phyloP scores from a whole-genome alignment of 257 asterid genomes.

The Thymus mandschuricus region DNA sequence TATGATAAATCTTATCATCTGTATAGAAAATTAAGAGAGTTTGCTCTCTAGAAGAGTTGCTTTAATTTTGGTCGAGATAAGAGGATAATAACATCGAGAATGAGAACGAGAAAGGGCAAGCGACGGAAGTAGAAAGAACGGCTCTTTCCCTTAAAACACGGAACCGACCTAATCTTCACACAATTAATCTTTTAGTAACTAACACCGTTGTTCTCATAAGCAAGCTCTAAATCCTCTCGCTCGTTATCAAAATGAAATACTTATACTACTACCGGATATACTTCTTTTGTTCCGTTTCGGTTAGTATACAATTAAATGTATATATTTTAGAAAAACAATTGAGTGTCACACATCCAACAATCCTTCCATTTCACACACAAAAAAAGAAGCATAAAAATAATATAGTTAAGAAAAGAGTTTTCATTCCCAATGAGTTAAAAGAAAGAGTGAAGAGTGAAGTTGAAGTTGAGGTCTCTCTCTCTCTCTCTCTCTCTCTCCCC shows the following conservation, averaged over 20 bases:
- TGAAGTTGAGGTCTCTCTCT: constrained; percentile 10
- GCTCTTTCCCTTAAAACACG: not conserved
- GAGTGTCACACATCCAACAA: not conserved
- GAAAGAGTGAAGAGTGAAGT: constrained; percentile 29
- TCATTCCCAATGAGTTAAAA: constrained; percentile 25
- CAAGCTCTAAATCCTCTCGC: too few relatives aligned
- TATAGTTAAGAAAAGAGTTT: not conserved
- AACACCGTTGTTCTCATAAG: too few relatives aligned
- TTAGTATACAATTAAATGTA: not conserved
- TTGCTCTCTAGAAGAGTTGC: too few relatives aligned
- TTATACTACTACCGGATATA: too few relatives aligned
- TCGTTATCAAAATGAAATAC: too few relatives aligned
- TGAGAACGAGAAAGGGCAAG: not conserved
- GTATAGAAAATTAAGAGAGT: too few relatives aligned
- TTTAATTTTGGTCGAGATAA: not conserved
- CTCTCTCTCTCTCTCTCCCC: not conserved
- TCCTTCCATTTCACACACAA: too few relatives aligned
- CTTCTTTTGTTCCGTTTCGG: too few relatives aligned
- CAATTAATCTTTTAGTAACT: not conserved
- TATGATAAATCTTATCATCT: too few relatives aligned
- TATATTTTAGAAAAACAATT: not conserved
- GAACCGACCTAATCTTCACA: not conserved
- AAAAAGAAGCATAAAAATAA: not conserved
- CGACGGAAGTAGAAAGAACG: not conserved
- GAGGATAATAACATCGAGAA: not conserved